Conservation (phyloP, 2,329 filamentous ascomycete species). For the Penicillium sp. region DNA sequence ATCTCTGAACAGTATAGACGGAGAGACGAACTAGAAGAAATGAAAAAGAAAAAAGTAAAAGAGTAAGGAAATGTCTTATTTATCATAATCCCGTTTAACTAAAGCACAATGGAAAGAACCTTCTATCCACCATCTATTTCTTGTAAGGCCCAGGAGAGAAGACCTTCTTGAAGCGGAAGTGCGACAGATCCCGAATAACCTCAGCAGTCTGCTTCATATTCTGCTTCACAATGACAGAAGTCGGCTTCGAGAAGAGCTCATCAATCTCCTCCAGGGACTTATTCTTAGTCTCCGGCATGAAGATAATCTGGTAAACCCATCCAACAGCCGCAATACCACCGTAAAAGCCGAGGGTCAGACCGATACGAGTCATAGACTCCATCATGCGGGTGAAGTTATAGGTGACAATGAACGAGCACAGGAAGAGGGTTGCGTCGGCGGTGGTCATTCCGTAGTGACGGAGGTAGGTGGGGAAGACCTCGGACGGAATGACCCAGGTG, state of each 20-base stretch:
- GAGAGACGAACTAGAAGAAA: neutral
- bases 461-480: constrained; percentile 74
- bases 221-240: constrained; percentile 63
- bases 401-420: constrained; percentile 73
- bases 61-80: neutral
- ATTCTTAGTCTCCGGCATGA: constrained; percentile 78
- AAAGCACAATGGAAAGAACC: too few species aligned
- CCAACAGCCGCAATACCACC: constrained; percentile 72
- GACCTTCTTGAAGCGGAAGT: constrained; percentile 53
- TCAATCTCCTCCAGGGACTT: constrained; percentile 74
- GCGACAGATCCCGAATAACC: constrained; percentile 51
- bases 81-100: too few species aligned
- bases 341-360: constrained; percentile 72
- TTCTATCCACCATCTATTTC: neutral
- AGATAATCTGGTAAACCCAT: constrained; percentile 73
- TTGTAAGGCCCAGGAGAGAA: constrained; percentile 40
- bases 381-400: constrained; percentile 77
- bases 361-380: constrained; percentile 67
- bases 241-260: constrained; percentile 67
- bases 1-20: neutral
- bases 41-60: neutral
- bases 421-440: constrained; percentile 69
- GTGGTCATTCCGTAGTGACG: constrained; percentile 75
- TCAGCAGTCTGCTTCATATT: constrained; percentile 55
- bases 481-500: constrained; percentile 69